Evolutionary conservation across 2,329 filamentous ascomycete species (phyloP).

Genomic region (Fusarium annulatum): DNA sequence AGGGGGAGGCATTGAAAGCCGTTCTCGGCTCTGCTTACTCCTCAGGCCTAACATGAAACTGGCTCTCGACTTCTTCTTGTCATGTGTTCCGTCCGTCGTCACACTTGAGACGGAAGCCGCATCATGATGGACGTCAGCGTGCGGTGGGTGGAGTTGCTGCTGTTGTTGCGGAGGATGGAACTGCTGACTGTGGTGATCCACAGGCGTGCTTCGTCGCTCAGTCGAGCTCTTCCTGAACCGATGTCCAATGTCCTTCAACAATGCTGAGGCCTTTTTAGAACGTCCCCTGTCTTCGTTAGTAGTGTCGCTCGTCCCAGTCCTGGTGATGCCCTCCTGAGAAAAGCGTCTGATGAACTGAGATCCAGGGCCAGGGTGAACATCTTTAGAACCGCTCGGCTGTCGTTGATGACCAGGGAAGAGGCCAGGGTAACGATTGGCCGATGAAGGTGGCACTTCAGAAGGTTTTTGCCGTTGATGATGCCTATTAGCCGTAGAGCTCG

Average conservation of each 20-base stretch:
- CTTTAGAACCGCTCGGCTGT: slow-evolving; percentile 30
- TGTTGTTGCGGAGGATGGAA: slow-evolving; percentile 23
- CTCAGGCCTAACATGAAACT: slow-evolving; percentile 52
- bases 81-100: slow-evolving; percentile 52
- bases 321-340: slow-evolving; percentile 46
- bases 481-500: slow-evolving; percentile 21
- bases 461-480: slow-evolving; percentile 43
- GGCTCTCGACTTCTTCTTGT: slow-evolving; percentile 52
- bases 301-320: slow-evolving; percentile 40
- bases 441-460: slow-evolving; percentile 61
- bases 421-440: slow-evolving; percentile 62
- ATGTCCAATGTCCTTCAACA: slow-evolving; percentile 65
- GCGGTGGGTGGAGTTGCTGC: slow-evolving; percentile 8
- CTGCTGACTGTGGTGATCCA: slow-evolving; percentile 27
- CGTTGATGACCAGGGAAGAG: slow-evolving; percentile 53
- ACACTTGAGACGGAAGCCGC: slow-evolving; percentile 57
- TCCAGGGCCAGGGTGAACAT: slow-evolving; percentile 8
- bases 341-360: slow-evolving; percentile 31
- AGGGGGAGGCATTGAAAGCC: slow-evolving; percentile 28
- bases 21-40: slow-evolving; percentile 32
- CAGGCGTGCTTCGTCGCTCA: slow-evolving; percentile 47
- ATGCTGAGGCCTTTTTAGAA: slow-evolving; percentile 53
- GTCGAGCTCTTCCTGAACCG: slow-evolving; percentile 53
- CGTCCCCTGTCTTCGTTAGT: slow-evolving; percentile 50
- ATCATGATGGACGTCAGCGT: slow-evolving; percentile 44